phyloP scores from a whole-genome alignment of 129 eudicot species.

The Heracleum sosnowskyi region DNA sequence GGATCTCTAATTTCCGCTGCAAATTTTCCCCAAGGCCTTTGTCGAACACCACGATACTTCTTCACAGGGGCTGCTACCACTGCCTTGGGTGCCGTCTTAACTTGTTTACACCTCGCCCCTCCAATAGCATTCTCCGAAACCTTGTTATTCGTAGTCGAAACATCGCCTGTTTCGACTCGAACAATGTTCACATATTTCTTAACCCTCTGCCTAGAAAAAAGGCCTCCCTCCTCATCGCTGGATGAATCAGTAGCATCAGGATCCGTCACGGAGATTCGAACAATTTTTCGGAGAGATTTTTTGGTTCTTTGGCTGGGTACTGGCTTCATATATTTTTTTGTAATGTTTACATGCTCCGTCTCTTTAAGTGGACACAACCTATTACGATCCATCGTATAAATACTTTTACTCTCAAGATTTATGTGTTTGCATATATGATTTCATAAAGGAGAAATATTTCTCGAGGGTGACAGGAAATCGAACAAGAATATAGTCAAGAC shows the following conservation, averaged over 20 bases:
- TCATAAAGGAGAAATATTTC: not conserved
- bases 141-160: constrained; percentile 7
- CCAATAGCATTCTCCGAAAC: constrained; percentile 9
- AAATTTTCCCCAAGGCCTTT: constrained; percentile 96
- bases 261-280: constrained; percentile 60
- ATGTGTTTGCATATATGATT: not conserved
- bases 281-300: constrained; percentile 13
- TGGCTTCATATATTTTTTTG: constrained; percentile 32
- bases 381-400: constrained; percentile 33
- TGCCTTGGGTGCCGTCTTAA: constrained; percentile 23
- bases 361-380: constrained; percentile 57
- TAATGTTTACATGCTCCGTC: constrained; percentile 57
- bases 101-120: not conserved
- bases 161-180: constrained; percentile 24
- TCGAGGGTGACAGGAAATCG: not conserved
- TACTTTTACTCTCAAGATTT: not conserved
- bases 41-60: constrained; percentile 83
- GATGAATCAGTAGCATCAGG: constrained; percentile 93
- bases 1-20: constrained; percentile 96
- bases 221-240: constrained; percentile 55
- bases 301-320: not conserved
- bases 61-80: constrained; percentile 15
- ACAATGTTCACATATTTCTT: constrained; percentile 54
- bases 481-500: constrained; percentile 16
- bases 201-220: constrained; percentile 48